Conservation (phyloP, 768 basidiomycete genomes). For the Gyrodon lividus region DNA sequence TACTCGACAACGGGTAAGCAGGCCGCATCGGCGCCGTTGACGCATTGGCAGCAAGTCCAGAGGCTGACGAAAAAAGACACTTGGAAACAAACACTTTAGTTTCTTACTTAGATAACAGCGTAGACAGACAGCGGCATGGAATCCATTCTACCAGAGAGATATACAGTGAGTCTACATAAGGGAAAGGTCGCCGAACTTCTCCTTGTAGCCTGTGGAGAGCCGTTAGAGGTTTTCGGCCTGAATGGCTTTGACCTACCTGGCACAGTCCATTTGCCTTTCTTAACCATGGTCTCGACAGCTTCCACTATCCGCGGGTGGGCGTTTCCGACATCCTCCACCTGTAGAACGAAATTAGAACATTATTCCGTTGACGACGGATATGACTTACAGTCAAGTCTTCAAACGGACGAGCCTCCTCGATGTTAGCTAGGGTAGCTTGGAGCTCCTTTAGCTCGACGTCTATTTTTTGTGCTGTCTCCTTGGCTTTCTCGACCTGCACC, state of each 20-base stretch:
- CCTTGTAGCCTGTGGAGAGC: conserved; percentile 68
- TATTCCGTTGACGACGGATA: background rate
- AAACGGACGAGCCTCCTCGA: conserved; percentile 95
- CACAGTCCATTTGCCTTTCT: conserved; percentile 98
- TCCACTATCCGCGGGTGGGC: conserved; percentile 92
- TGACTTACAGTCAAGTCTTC: conserved; percentile 90
- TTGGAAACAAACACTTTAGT: background rate
- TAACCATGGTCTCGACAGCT: conserved; percentile 91
- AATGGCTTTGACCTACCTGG: conserved; percentile 56
- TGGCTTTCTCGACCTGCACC: conserved; percentile 77
- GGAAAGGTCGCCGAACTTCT: conserved; percentile 95
- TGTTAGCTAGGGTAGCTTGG: conserved; percentile 92
- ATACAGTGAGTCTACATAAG: conserved; percentile 62
- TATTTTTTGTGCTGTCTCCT: conserved; percentile 88
- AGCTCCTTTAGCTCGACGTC: conserved; percentile 89
- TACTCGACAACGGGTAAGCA: too few relatives aligned
- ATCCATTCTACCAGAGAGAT: conserved; percentile 22
- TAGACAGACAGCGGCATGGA: background rate
- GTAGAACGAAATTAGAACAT: conserved; percentile 6
- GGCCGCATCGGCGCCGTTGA: background rate
- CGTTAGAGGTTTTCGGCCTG: background rate
- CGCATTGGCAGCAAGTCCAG: too few relatives aligned
- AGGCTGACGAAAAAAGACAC: too few relatives aligned
- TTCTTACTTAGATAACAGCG: background rate
- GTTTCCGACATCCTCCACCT: conserved; percentile 87